phyloP scores from a whole-genome alignment of 176 grass and related monocot species.

The Triticum dicoccoides region DNA sequence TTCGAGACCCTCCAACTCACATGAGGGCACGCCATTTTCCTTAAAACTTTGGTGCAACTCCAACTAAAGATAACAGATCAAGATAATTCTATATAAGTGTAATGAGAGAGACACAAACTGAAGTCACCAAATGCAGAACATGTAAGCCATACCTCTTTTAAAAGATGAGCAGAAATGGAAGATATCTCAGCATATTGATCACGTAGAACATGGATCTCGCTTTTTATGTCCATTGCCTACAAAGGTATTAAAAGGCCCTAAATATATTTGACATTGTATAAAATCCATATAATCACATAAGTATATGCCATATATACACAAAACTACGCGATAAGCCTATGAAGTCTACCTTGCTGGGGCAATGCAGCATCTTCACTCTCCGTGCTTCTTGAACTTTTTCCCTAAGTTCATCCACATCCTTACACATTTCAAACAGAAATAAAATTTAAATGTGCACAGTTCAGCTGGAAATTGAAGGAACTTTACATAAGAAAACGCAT shows the following conservation, averaged over 20 bases:
- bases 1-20: conserved; percentile 64
- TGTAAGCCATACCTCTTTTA: conserved; percentile 58
- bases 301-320: neutral
- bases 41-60: conserved; percentile 25
- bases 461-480: conserved; percentile 23
- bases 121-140: neutral
- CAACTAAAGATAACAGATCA: conserved; percentile 46
- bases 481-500: neutral
- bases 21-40: conserved; percentile 28
- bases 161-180: conserved; percentile 44
- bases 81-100: neutral
- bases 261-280: neutral
- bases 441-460: conserved; percentile 4
- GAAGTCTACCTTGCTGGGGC: conserved; percentile 71
- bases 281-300: conserved; percentile 1
- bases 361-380: conserved; percentile 87
- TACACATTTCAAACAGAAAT: neutral
- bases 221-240: conserved; percentile 81
- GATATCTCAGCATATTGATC: conserved; percentile 62
- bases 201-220: conserved; percentile 66
- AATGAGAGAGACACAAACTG: neutral
- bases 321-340: neutral
- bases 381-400: conserved; percentile 69
- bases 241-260: conserved; percentile 10
- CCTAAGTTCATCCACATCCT: conserved; percentile 64